Conservation (phyloP, 2,329 filamentous ascomycete genomes). For the Alternaria incomplexa region DNA sequence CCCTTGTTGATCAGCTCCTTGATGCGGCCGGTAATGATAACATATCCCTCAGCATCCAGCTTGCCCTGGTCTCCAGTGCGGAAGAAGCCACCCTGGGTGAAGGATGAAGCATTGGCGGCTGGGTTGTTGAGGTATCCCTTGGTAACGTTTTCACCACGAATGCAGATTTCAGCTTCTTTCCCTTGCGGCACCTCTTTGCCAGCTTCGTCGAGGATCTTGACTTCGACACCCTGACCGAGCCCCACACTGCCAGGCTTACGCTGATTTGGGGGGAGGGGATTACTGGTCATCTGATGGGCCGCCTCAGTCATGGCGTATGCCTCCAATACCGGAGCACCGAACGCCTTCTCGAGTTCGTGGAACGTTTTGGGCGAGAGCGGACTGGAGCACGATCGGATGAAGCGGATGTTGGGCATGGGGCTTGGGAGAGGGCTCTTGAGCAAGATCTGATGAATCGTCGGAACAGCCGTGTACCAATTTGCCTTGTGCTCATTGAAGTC, state of each 20-base stretch:
- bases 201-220: conserved; percentile 75
- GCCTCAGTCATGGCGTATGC: conserved; percentile 95
- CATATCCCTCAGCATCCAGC: conserved; percentile 78
- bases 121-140: conserved; percentile 85
- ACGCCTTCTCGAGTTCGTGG: conserved; percentile 76
- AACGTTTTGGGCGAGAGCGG: conserved; percentile 83
- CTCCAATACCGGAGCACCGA: conserved; percentile 82
- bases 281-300: conserved; percentile 82
- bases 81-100: conserved; percentile 80
- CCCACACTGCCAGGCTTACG: conserved; percentile 84
- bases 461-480: conserved; percentile 94
- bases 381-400: conserved; percentile 87
- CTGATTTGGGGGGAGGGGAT: conserved; percentile 66
- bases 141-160: conserved; percentile 82
- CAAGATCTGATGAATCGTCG: conserved; percentile 89
- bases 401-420: conserved; percentile 75
- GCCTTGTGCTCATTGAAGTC: conserved; percentile 76
- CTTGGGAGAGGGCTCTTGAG: conserved; percentile 73
- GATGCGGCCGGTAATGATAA: conserved; percentile 88
- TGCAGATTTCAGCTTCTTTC: conserved; percentile 80
- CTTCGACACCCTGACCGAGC: conserved; percentile 80
- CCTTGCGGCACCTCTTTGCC: conserved; percentile 73
- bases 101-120: conserved; percentile 74
- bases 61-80: conserved; percentile 87
- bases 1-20: conserved; percentile 94